phyloP scores from a whole-genome alignment of 2,329 filamentous ascomycete genomes.

The Paraphaeosphaeria sporulosa region DNA sequence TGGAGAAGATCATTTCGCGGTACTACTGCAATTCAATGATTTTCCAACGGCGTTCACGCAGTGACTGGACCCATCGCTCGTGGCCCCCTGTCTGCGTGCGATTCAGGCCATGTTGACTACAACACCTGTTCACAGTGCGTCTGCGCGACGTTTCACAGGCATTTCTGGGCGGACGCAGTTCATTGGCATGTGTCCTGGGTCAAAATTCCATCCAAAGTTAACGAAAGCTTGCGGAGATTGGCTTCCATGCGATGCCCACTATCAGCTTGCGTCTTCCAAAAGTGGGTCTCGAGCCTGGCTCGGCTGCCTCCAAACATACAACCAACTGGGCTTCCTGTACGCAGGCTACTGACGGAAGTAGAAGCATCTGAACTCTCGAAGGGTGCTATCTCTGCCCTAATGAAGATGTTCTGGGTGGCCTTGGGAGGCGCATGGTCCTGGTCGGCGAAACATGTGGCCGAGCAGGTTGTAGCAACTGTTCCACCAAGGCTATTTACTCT shows the following conservation, averaged over 20 bases:
- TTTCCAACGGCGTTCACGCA: conserved; percentile 1
- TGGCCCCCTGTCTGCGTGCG: background rate
- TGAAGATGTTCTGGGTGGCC: too few relatives aligned
- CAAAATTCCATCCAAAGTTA: too few relatives aligned
- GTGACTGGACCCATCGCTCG: background rate
- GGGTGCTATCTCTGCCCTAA: too few relatives aligned
- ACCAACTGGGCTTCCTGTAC: too few relatives aligned
- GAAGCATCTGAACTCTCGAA: too few relatives aligned
- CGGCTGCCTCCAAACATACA: too few relatives aligned
- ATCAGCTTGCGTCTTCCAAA: too few relatives aligned
- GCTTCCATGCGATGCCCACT: background rate
- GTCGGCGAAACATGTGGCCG: too few relatives aligned
- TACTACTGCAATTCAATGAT: background rate
- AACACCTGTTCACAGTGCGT: background rate
- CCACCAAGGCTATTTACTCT: background rate
- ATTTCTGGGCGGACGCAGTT: background rate
- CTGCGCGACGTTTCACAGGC: background rate
- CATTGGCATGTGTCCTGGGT: background rate
- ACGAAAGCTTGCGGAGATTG: too few relatives aligned
- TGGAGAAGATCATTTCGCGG: background rate
- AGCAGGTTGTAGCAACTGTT: background rate
- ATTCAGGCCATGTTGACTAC: background rate
- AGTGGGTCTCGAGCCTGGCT: too few relatives aligned
- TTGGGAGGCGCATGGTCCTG: too few relatives aligned
- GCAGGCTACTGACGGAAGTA: too few relatives aligned